Evolutionary conservation across 805 yeast genomes (phyloP).

Genomic region (Pichia kluyveri): DNA sequence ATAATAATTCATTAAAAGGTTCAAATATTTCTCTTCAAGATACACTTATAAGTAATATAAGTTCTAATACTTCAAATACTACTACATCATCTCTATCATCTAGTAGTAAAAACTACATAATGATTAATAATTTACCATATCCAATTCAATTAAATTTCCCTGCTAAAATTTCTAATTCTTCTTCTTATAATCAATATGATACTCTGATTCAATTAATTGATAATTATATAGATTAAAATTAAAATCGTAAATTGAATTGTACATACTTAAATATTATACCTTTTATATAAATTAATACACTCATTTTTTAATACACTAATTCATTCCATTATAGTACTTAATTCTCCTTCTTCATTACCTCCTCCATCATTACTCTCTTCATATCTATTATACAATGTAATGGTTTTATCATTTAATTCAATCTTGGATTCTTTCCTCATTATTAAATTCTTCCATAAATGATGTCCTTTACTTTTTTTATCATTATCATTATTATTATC

Average conservation of each 20-base stretch:
- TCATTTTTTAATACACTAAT: too few relatives aligned
- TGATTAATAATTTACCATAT: slow-evolving; percentile 22
- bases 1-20: too few relatives aligned
- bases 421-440: background rate
- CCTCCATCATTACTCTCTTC: slow-evolving; percentile 1
- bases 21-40: too few relatives aligned
- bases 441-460: slow-evolving; percentile 6
- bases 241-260: too few relatives aligned
- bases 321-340: too few relatives aligned
- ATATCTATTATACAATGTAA: slow-evolving; percentile 22
- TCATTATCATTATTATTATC: background rate
- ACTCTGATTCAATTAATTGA: background rate
- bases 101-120: background rate
- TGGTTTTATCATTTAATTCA: slow-evolving; percentile 19
- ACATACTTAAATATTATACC: background rate
- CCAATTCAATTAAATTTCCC: slow-evolving; percentile 23
- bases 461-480: background rate
- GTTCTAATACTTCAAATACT: too few relatives aligned
- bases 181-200: background rate
- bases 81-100: too few relatives aligned
- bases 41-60: too few relatives aligned
- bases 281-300: too few relatives aligned
- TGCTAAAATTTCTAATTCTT: slow-evolving; percentile 16
- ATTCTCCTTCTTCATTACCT: background rate
- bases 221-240: background rate